These are phyloP conservation scores for Seminavis robusta DNA, from an alignment of 108 stramenopile genomes.

Conservation along the genomic window DNA sequence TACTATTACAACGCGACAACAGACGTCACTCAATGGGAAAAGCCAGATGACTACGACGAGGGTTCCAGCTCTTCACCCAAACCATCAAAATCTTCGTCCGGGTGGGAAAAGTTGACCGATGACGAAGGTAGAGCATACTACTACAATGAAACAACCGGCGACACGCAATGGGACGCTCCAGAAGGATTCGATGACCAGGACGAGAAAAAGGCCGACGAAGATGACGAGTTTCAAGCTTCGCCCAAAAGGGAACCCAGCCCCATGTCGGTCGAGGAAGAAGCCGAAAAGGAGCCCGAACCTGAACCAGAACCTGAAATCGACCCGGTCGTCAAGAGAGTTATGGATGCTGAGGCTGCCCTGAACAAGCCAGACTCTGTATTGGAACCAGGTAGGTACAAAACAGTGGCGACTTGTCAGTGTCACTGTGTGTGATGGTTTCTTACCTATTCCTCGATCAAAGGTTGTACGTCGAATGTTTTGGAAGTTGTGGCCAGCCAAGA, in stretches of 20 bases:
- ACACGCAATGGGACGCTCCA: neutral
- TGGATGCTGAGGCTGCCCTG: conserved; percentile 55
- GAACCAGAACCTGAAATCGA: conserved; percentile 43
- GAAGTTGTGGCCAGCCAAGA: conserved; percentile 39
- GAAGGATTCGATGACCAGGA: conserved; percentile 7
- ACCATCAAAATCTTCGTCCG: too few relatives aligned
- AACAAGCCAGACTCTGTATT: conserved; percentile 71
- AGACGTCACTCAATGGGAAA: conserved; percentile 73
- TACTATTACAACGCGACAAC: conserved; percentile 74
- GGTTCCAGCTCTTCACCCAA: too few relatives aligned
- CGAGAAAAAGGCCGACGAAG: conserved; percentile 8
- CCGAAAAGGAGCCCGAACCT: conserved; percentile 17
- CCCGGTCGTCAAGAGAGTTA: conserved; percentile 36
- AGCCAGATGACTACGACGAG: conserved; percentile 50
- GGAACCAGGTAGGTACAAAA: conserved; percentile 40
- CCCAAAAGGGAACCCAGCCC: conserved; percentile 15
- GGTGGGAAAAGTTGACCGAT: neutral
- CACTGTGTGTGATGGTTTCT: conserved; percentile 6
- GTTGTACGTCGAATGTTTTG: conserved; percentile 44
- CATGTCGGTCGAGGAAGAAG: conserved; percentile 1
- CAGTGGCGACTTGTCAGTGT: conserved; percentile 9
- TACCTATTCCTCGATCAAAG: conserved; percentile 19
- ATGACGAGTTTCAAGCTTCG: conserved; percentile 3
- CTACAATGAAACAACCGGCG: too few relatives aligned
- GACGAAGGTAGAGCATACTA: neutral